Conservation (phyloP, 2,329 filamentous ascomycete species). For the Penicillium sp. region DNA sequence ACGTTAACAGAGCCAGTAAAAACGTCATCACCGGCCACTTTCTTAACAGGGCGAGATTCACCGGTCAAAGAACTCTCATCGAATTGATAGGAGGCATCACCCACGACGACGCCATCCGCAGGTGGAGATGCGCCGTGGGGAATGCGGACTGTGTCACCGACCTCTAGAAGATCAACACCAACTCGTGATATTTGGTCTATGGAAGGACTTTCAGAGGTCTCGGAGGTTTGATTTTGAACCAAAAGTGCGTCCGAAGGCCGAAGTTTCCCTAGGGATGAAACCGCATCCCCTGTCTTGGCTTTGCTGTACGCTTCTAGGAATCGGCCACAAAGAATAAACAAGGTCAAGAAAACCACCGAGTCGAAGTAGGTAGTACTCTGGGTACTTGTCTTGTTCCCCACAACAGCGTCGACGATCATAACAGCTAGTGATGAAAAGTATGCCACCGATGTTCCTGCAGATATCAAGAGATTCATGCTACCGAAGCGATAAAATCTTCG, state of each 20-base stretch:
- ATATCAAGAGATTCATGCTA: conserved; percentile 95
- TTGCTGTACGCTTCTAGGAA: conserved; percentile 82
- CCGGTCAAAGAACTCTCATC: conserved; percentile 87
- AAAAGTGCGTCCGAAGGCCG: conserved; percentile 77
- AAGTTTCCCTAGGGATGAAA: conserved; percentile 76
- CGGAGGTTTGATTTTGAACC: conserved; percentile 42
- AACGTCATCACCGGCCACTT: conserved; percentile 46
- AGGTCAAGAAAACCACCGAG: conserved; percentile 86
- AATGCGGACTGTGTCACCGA: conserved; percentile 74
- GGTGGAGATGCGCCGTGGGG: conserved; percentile 81
- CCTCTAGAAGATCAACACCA: conserved; percentile 70
- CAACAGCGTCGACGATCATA: conserved; percentile 63
- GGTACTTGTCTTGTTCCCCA: conserved; percentile 46
- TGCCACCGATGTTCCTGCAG: conserved; percentile 82
- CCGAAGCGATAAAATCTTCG: conserved; percentile 88
- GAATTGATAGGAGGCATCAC: conserved; percentile 67
- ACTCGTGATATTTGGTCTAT: conserved; percentile 50
- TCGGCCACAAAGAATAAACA: conserved; percentile 75
- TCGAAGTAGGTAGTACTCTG: conserved; percentile 78
- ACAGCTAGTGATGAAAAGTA: conserved; percentile 82
- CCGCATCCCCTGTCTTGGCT: conserved; percentile 83
- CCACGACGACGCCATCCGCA: conserved; percentile 71
- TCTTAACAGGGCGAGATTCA: conserved; percentile 52
- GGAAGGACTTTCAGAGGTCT: conserved; percentile 2
- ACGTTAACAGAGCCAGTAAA: conserved; percentile 54